Conservation (phyloP, 164 flowering plant genomes). For the Berberis vulgaris region DNA sequence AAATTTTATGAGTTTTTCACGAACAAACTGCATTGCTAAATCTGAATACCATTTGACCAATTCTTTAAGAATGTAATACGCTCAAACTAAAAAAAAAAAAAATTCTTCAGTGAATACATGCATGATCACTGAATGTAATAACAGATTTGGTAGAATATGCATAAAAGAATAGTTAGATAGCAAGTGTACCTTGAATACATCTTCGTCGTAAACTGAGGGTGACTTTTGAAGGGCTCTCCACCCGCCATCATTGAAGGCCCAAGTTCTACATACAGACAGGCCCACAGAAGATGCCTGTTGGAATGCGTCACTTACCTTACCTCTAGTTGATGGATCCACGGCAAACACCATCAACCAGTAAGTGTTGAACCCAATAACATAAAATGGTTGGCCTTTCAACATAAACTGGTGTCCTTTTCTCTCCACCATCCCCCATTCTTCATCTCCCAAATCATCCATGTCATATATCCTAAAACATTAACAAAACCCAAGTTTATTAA, state of each 20-base stretch:
- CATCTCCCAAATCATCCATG: slow-evolving; percentile 25
- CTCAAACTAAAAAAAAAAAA: no score
- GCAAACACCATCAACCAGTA: slow-evolving; percentile 96
- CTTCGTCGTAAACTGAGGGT: slow-evolving; percentile 81
- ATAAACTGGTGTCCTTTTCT: slow-evolving; percentile 74
- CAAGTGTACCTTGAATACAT: slow-evolving; percentile 63
- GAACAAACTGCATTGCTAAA: no score
- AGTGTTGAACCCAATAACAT: slow-evolving; percentile 86
- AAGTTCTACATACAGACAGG: slow-evolving; percentile 82
- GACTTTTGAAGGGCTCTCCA: slow-evolving; percentile 94
- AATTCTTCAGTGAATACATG: no score
- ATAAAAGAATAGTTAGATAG: not conserved
- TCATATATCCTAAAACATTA: slow-evolving; percentile 21
- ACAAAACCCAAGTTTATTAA: not conserved
- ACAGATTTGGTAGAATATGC: no score
- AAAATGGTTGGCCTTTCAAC: slow-evolving; percentile 56
- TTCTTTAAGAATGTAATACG: no score
- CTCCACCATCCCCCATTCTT: slow-evolving; percentile 69
- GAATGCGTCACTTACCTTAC: slow-evolving; percentile 72
- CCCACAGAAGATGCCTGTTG: slow-evolving; percentile 79
- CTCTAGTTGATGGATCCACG: slow-evolving; percentile 67
- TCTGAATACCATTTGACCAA: no score
- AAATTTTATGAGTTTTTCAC: no score
- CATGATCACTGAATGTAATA: no score
- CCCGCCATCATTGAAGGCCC: slow-evolving; percentile 96